Evolutionary conservation across 768 basidiomycete species (phyloP), one percentile per base, ranked within the genome.

Genomic region (Neoboletus subvelutipes): DNA sequence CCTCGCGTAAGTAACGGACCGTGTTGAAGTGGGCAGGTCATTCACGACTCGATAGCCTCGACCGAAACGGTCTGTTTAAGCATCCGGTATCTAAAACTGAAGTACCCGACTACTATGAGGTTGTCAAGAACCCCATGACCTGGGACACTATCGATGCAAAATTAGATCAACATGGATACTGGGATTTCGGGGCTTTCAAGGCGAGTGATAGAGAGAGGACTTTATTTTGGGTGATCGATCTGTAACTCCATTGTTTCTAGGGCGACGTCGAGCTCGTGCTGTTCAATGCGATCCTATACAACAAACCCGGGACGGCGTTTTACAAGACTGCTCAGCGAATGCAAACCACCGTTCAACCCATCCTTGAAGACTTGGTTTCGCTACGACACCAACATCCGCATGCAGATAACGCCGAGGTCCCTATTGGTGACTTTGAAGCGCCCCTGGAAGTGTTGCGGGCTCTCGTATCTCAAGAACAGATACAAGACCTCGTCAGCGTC

Each of bases 61-160:
- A 98, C 67, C 81, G 83, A 18, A 75, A 81, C 6, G 87, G 86
- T 43, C 79, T 85, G 59, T 98, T 98, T 74, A 83, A 83, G 57
- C 83, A 87, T 57, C 93, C 95, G 0, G 94, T 98, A 37, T 87
- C 85, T 41, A 85, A 78, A 62, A 75, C 73, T 1, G 83, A 89
- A 40, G 92, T 95, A 0, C 91, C 90, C 1, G 95, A 98, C 67
- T 99, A 99, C 69, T 93, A 89, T 66, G 88, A 92, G 45, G 77
- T 97, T 36, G 80, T 99, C 65, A 80, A 85, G 64, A 76, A 80
- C 4, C 97, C 97, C 0, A 97, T 97, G 92, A 88, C 87, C 58
- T 94, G 95, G 86, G 79, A 78, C 13, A 79, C 78, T 29, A 96
- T 99, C 66, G 87, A 92, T 45, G 72, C 75, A 29, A 96, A 92